Evolutionary conservation across 2,329 filamentous ascomycete genomes (phyloP), one percentile per base, ranked within the genome.

Genomic region (Claviceps cyperi): DNA sequence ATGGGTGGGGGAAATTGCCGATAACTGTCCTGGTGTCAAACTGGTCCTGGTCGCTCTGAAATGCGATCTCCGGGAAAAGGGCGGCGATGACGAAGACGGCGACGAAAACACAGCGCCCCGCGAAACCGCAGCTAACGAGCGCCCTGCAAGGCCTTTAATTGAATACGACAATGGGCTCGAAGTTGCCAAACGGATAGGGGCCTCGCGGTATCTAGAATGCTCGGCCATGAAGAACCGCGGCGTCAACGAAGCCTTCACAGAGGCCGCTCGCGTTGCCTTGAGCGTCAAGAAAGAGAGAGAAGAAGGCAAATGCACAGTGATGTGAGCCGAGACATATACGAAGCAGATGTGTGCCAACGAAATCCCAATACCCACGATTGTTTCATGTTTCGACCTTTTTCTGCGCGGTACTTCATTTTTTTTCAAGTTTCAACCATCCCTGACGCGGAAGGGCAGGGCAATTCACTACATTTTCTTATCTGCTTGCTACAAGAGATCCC

Each of bases 181-280:
- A 56, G 90, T 95, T 41, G 91, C 91, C 39, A 82, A 91, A 63
- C 83, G 85, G 66, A 94, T 97, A 69, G 86, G 89, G 59, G 92
- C 92, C 6, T 76, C 95, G 63, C 82, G 94, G 63, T 98, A 98
- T 66, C 79, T 98, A 50, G 92, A 98, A 75, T 98, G 92, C 74
- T 97, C 92, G 38, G 92, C 92, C 51, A 97, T 97, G 82, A 84
- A 90, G 70, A 98, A 98, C 69, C 81, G 92, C 47, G 92, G 92
- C 53, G 94, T 98, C 62, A 96, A 97, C 68, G 92, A 98, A 69
- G 92, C 92, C 43, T 98, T 98, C 63, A 97, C 92, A 40, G 92
- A 98, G 72, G 92, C 92, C 40, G 91, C 92, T 22, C 84, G 94
- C 61, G 92, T 98, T 37, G 92, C 92, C 14, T 74, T 98, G 50